These are phyloP conservation scores for Volvariella volvacea DNA, from an alignment of 1,284 basidiomycete genomes.

Conservation along the genomic window DNA sequence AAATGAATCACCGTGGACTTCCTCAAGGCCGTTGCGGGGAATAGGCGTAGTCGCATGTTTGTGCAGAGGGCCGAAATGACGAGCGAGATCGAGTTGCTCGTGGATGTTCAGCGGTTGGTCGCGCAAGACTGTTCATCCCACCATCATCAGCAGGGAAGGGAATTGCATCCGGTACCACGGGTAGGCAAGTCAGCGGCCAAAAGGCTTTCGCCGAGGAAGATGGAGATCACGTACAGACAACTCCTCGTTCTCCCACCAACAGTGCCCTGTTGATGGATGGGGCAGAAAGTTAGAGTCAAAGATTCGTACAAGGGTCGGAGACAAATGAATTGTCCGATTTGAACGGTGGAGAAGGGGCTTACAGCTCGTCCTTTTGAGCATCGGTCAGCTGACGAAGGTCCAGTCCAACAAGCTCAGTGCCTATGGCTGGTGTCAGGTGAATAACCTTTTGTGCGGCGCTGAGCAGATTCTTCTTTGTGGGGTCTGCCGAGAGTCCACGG, in stretches of 20 bases:
- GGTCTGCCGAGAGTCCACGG: constrained; percentile 55
- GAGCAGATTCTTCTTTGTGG: constrained; percentile 50
- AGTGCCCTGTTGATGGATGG: constrained; percentile 40
- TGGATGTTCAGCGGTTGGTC: constrained; percentile 66
- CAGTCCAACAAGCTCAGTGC: constrained; percentile 58
- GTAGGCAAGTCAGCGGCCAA: no score
- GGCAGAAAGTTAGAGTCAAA: background rate
- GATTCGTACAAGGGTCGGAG: no score
- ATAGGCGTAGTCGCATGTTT: constrained; percentile 79
- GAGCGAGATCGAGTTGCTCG: constrained; percentile 66
- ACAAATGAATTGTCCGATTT: constrained; percentile 6
- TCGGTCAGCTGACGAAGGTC: constrained; percentile 55
- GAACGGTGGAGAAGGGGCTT: constrained; percentile 10
- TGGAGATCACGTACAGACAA: constrained; percentile 40
- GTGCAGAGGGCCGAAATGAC: constrained; percentile 74
- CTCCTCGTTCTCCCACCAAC: constrained; percentile 62
- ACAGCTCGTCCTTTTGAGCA: constrained; percentile 65
- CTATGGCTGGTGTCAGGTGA: constrained; percentile 57
- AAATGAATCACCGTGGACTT: constrained; percentile 59
- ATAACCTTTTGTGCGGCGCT: constrained; percentile 52
- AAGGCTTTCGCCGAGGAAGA: background rate
- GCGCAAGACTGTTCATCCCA: constrained; percentile 47
- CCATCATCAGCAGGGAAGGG: background rate
- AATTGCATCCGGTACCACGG: background rate
- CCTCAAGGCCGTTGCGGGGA: constrained; percentile 68